Base-by-base conservation (phyloP, 2,329 filamentous ascomycete genomes). In the Elsinoe arachidis region DNA sequence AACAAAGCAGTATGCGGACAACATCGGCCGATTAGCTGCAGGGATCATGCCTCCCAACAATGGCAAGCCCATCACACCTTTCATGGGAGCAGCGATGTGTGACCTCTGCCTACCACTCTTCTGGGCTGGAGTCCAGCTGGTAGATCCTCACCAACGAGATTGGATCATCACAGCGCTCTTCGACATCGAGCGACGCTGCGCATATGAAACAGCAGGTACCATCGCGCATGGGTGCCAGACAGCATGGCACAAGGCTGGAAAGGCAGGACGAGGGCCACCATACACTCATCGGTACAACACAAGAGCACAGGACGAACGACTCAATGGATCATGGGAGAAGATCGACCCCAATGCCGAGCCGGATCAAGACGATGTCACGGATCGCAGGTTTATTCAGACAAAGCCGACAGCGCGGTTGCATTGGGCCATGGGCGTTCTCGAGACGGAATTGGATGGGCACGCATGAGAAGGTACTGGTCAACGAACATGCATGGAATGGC, bases 201-300 rank as follows among this genome's bases (percentile, higher is more conserved):
- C 93, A 0, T 96, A 90, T 87, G 86, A 90, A 65, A 90, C 87
- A 1, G 87, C 90, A 1, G 80, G 83, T 34, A 83, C 90, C 39
- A 92, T 96, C 61, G 89, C 89, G 0, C 78, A 82, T 51, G 90
- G 90, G 1, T 95, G 90, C 69, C 91, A 97, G 70, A 85, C 84
- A 2, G 80, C 84, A 0, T 99, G 93, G 93, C 78, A 81, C 59
- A 88, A 85, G 67, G 84, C 87, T 0, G 86, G 82, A 2, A 80
- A 85, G 60, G 76, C 87, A 63, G 88, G 88, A 0, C 80, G 83
- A 46, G 92, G 90, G 0, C 90, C 90, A 3, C 83, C 83, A 0
- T 96, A 95, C 68, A 70, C 74, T 53, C 75, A 80, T 23, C 63
- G 66, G 14, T 44, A 66, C 34, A 63, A 67, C 37, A 59, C 59